Percentiles rank a stretch among this genome's conserved stretches.
Conservation (phyloP, 306 rosid species). For the Prinsepia uniflora region DNA sequence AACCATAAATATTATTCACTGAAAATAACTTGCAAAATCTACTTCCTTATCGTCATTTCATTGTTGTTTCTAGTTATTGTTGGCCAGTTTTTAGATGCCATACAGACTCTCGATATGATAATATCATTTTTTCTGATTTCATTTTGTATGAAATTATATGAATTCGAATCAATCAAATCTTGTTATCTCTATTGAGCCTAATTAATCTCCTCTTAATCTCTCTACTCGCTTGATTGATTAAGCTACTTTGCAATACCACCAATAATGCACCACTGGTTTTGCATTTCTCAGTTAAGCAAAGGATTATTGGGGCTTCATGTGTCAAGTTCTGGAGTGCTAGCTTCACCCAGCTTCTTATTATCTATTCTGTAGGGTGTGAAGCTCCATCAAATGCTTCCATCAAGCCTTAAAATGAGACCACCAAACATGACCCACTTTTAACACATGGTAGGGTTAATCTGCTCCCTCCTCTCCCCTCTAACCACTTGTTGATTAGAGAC, state of each 20-base stretch:
- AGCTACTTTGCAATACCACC: too few relatives aligned
- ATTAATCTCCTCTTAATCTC: neutral
- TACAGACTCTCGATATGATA: too few relatives aligned
- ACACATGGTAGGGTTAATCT: slow-evolving; percentile 28
- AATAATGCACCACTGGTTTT: neutral
- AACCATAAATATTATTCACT: too few relatives aligned
- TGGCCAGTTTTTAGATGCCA: too few relatives aligned
- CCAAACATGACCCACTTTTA: slow-evolving; percentile 23
- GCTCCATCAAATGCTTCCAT: slow-evolving; percentile 20
- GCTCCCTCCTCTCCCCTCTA: slow-evolving; percentile 16
- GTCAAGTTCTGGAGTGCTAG: neutral
- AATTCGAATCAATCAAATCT: too few relatives aligned
- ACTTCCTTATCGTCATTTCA: too few relatives aligned
- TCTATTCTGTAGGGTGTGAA: slow-evolving; percentile 11
- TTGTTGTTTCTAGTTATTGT: too few relatives aligned
- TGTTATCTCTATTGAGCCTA: too few relatives aligned
- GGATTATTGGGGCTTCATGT: neutral
- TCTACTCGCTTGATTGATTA: neutral
- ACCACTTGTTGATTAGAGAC: neutral
- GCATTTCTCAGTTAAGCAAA: too few relatives aligned
- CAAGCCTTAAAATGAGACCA: slow-evolving; percentile 1
- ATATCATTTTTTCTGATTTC: too few relatives aligned
- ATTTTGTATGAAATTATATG: too few relatives aligned
- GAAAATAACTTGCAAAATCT: too few relatives aligned
- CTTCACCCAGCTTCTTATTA: neutral